phyloP scores from a whole-genome alignment of 352 stramenopile species.

The Phytophthora aleatoria region DNA sequence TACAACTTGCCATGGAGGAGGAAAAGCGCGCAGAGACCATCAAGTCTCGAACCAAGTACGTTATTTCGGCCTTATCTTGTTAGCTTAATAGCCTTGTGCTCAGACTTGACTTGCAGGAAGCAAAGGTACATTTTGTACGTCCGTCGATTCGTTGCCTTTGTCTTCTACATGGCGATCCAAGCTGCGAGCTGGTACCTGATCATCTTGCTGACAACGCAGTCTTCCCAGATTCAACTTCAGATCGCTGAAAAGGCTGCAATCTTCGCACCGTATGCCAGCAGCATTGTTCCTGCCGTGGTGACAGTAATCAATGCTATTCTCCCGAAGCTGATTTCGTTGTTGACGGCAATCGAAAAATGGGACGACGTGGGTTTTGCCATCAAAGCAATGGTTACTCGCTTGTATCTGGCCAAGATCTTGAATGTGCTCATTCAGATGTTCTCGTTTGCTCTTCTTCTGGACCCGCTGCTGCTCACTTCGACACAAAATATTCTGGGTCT shows the following conservation, averaged over 20 bases:
- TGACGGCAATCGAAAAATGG: conserved; percentile 78
- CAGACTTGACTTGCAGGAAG: conserved; percentile 26
- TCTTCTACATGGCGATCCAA: conserved; percentile 73
- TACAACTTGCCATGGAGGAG: conserved; percentile 62
- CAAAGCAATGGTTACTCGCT: conserved; percentile 80
- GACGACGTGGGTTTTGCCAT: conserved; percentile 81
- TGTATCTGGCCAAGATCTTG: conserved; percentile 86
- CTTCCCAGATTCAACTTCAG: conserved; percentile 53
- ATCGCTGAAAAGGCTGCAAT: conserved; percentile 48
- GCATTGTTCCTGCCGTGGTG: conserved; percentile 70
- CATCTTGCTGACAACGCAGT: conserved; percentile 73
- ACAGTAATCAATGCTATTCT: conserved; percentile 79
- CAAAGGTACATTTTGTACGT: conserved; percentile 66
- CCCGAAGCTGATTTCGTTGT: conserved; percentile 61
- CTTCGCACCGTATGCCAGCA: conserved; percentile 60
- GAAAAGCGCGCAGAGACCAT: conserved; percentile 59
- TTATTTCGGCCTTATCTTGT: not conserved
- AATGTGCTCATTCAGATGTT: conserved; percentile 84
- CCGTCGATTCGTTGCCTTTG: conserved; percentile 47
- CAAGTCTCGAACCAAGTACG: conserved; percentile 53
- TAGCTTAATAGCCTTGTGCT: not conserved
- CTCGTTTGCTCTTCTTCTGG: conserved; percentile 70
- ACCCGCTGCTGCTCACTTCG: conserved; percentile 65
- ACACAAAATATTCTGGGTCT: conserved; percentile 39
- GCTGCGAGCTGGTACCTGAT: conserved; percentile 74